phyloP scores from a whole-genome alignment of 176 grass and related monocot species.

The Hordeum vulgare region DNA sequence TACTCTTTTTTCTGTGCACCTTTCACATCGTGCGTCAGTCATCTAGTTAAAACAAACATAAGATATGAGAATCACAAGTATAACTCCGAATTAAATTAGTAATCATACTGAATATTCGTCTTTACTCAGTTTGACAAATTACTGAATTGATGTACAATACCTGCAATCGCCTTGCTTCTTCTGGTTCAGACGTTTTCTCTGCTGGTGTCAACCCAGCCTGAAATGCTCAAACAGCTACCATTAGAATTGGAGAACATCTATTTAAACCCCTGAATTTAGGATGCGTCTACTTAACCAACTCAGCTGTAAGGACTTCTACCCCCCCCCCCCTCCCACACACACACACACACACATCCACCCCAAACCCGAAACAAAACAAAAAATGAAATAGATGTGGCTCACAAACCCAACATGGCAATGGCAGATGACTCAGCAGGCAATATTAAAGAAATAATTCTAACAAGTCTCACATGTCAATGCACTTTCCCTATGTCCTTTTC shows the following conservation, averaged over 20 bases:
- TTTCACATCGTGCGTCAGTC: conserved; percentile 75
- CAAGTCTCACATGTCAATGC: not conserved
- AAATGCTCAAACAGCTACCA: conserved; percentile 15
- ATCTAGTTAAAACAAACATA: conserved; percentile 53
- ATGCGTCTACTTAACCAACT: not conserved
- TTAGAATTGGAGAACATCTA: not conserved
- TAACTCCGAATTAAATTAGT: not conserved
- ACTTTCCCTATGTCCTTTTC: not conserved
- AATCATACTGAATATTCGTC: conserved; percentile 3
- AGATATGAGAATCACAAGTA: conserved; percentile 11
- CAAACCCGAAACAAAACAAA: not conserved
- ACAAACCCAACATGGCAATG: not conserved
- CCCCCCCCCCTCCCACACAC: too few relatives aligned
- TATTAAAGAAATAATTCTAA: not conserved
- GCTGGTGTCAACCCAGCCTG: conserved; percentile 68
- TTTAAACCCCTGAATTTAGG: not conserved
- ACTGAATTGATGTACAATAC: conserved; percentile 25
- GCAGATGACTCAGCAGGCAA: not conserved
- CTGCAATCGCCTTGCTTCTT: conserved; percentile 74
- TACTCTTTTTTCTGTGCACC: conserved; percentile 81
- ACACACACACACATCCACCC: not conserved
- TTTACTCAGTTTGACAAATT: not conserved
- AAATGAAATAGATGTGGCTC: not conserved
- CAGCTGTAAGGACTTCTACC: not conserved
- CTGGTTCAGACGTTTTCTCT: conserved; percentile 83